phyloP scores from a whole-genome alignment of 1,284 basidiomycete species.

The Puccinia hordei region DNA sequence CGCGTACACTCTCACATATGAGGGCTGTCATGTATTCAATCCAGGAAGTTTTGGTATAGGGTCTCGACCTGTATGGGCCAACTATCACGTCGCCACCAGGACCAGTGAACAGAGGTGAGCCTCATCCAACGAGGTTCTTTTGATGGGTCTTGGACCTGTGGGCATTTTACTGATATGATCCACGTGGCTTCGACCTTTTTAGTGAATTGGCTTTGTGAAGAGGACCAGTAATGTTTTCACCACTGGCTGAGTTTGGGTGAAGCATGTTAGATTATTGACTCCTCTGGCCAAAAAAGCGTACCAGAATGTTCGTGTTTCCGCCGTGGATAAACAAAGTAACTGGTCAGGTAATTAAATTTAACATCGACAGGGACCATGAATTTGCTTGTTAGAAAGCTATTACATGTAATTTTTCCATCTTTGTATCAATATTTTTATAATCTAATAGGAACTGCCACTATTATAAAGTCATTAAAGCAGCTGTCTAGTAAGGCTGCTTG shows the following conservation, averaged over 20 bases:
- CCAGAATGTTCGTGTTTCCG: not conserved
- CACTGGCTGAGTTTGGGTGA: not conserved
- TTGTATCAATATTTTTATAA: too few species aligned
- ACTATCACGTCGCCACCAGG: slow-evolving; percentile 39
- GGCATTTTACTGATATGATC: not conserved
- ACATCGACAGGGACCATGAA: too few species aligned
- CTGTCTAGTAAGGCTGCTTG: too few species aligned
- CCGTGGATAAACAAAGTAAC: too few species aligned
- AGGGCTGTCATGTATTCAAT: slow-evolving; percentile 98
- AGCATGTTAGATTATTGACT: not conserved
- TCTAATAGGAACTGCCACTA: too few species aligned
- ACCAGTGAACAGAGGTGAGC: slow-evolving; percentile 47
- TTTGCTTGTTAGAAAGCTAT: too few species aligned
- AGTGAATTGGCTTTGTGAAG: slow-evolving; percentile 24
- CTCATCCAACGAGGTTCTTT: not conserved
- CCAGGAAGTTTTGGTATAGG: slow-evolving; percentile 66
- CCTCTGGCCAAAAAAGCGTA: not conserved
- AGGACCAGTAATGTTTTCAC: not conserved
- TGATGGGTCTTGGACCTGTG: not conserved
- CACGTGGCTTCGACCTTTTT: not conserved
- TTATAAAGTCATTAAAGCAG: too few species aligned
- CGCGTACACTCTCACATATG: slow-evolving; percentile 92
- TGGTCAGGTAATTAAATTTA: too few species aligned
- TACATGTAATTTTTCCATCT: too few species aligned
- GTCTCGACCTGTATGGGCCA: slow-evolving; percentile 44